Percentiles rank a stretch among this genome's conserved stretches.
These are phyloP conservation scores for Castanea mollissima DNA, from an alignment of 306 rosid genomes.

Conservation along the genomic window DNA sequence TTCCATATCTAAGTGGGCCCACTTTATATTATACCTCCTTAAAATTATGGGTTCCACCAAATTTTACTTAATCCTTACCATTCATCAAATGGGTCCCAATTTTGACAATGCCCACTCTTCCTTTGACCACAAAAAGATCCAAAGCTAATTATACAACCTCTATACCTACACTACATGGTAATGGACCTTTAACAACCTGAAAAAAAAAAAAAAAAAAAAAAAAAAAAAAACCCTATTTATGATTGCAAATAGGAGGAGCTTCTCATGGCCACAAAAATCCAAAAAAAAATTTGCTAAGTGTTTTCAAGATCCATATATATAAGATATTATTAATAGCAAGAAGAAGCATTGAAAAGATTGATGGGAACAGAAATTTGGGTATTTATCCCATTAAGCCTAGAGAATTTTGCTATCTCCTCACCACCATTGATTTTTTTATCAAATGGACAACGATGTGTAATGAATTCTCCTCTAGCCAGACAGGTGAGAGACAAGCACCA, in stretches of 20 bases:
- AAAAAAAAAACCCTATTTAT: not conserved
- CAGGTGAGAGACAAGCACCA: conserved; percentile 28
- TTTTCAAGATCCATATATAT: conserved; percentile 32
- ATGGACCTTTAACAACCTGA: conserved; percentile 22
- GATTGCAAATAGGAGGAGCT: conserved; percentile 21
- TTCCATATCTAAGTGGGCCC: conserved; percentile 46
- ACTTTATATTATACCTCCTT: conserved; percentile 31
- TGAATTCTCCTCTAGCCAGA: conserved; percentile 25
- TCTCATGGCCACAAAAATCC: conserved; percentile 40
- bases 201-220: not conserved
- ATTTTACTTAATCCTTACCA: conserved; percentile 4
- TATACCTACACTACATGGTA: not conserved
- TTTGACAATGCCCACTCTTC: conserved; percentile 27
- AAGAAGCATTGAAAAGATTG: conserved; percentile 45
- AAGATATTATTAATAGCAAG: conserved; percentile 23
- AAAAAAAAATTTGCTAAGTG: conserved; percentile 9
- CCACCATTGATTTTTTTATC: conserved; percentile 28
- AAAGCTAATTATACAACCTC: not conserved
- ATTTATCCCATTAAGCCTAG: conserved; percentile 22
- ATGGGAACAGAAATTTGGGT: conserved; percentile 30
- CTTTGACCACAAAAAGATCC: conserved; percentile 28
- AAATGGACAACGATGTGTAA: conserved; percentile 25
- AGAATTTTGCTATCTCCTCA: conserved; percentile 12
- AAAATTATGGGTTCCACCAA: conserved; percentile 41
- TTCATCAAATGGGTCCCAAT: conserved; percentile 22